Conservation (phyloP, 257 asterid species). For the Verbena officinalis region DNA sequence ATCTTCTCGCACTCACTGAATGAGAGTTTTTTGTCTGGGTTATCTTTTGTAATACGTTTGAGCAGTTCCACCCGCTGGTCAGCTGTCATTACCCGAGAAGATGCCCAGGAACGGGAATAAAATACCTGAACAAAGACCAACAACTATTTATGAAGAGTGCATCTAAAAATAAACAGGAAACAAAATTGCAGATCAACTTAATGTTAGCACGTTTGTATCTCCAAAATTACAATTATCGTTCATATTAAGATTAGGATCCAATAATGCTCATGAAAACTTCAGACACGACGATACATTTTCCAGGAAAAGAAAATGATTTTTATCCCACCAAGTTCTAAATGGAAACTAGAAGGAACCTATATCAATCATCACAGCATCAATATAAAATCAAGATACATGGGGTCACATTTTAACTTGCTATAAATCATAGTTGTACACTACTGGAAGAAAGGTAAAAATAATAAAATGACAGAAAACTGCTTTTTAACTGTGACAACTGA, state of each 20-base stretch:
- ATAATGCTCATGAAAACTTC: slow-evolving; percentile 21
- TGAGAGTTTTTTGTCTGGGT: slow-evolving; percentile 66
- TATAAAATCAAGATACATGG: too few relatives aligned
- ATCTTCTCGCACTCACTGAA: slow-evolving; percentile 70
- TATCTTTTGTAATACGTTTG: slow-evolving; percentile 55
- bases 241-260: slow-evolving; percentile 22
- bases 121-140: slow-evolving; percentile 56
- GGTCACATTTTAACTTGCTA: too few relatives aligned
- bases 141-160: slow-evolving; percentile 25
- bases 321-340: slow-evolving; percentile 12
- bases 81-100: slow-evolving; percentile 73
- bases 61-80: slow-evolving; percentile 76
- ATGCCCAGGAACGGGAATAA: slow-evolving; percentile 71
- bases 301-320: slow-evolving; percentile 13
- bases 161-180: slow-evolving; percentile 2
- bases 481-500: slow-evolving; percentile 16
- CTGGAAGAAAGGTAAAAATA: too few relatives aligned
- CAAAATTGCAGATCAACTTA: slow-evolving; percentile 20
- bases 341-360: too few relatives aligned
- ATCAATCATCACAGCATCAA: too few relatives aligned
- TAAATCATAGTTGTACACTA: too few relatives aligned
- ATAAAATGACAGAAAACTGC: background rate
- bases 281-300: slow-evolving; percentile 19
- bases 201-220: background rate
- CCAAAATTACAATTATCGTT: slow-evolving; percentile 6